These are phyloP conservation scores for Sugiyamaella marilandica DNA, from an alignment of 805 yeast genomes.

Conservation along the genomic window DNA sequence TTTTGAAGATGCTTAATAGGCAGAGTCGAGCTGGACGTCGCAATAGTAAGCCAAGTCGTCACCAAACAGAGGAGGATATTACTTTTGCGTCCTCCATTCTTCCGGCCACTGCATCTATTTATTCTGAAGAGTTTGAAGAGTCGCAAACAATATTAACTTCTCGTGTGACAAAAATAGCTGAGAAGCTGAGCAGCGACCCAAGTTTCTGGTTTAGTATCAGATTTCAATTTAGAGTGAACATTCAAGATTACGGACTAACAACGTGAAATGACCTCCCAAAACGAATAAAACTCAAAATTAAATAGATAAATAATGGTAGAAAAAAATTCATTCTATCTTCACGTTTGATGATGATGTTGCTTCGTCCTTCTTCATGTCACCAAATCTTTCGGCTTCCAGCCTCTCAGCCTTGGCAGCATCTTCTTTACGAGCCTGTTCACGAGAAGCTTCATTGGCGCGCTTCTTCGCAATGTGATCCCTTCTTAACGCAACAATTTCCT, in stretches of 20 bases:
- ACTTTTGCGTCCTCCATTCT: no score
- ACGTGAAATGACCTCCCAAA: no score
- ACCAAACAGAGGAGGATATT: no score
- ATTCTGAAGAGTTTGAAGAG: not conserved
- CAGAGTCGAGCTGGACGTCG: not conserved
- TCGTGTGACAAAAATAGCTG: not conserved
- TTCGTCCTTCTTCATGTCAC: conserved; percentile 43
- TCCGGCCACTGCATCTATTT: no score
- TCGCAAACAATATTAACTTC: not conserved
- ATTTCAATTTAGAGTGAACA: not conserved
- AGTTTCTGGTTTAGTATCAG: not conserved
- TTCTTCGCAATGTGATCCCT: conserved; percentile 61
- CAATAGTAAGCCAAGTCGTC: no score
- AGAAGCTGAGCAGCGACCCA: not conserved
- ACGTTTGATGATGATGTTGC: conserved; percentile 36
- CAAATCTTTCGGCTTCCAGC: conserved; percentile 41
- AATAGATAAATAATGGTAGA: conserved; percentile 5
- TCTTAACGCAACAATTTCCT: conserved; percentile 53
- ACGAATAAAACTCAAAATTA: no score
- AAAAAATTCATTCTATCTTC: not conserved
- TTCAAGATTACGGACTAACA: no score
- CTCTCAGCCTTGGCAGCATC: conserved; percentile 52
- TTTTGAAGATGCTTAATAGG: conserved; percentile 5
- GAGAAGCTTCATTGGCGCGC: conserved; percentile 58
- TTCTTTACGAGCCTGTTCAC: conserved; percentile 66